Evolutionary conservation across 116 monocot species (phyloP).

Genomic region (Dioscorea cayenensis): DNA sequence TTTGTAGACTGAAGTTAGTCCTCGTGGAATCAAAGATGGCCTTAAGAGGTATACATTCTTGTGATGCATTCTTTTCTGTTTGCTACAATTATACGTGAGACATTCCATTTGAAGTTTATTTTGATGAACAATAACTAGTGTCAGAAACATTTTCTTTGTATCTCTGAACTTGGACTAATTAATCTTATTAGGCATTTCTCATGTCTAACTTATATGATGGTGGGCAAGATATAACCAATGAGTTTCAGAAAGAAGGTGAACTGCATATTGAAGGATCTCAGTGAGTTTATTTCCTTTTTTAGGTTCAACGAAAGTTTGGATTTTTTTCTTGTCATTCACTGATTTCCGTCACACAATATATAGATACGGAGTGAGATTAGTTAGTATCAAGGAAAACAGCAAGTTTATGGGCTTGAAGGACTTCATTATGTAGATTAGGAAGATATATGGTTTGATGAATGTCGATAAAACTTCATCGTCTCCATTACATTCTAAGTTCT

Average conservation of each 20-base stretch:
- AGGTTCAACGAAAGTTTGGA: background rate
- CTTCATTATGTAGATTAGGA: conserved; percentile 26
- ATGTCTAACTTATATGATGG: too few relatives aligned
- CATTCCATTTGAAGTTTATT: background rate
- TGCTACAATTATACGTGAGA: too few relatives aligned
- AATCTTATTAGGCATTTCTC: background rate
- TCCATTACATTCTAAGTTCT: too few relatives aligned
- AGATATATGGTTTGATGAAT: conserved; percentile 27
- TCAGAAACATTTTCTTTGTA: background rate
- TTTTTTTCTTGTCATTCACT: background rate
- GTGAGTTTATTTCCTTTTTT: too few relatives aligned
- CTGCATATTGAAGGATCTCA: too few relatives aligned
- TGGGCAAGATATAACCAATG: too few relatives aligned
- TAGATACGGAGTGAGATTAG: conserved; percentile 38
- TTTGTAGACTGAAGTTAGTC: conserved; percentile 37
- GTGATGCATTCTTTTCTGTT: background rate
- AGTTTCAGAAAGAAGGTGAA: too few relatives aligned
- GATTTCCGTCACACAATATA: background rate
- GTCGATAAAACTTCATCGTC: background rate
- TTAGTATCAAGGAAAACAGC: conserved; percentile 32
- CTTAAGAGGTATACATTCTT: conserved; percentile 16
- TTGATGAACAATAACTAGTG: too few relatives aligned
- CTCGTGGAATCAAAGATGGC: conserved; percentile 28
- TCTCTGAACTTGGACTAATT: background rate
- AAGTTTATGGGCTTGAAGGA: conserved; percentile 34